A percentile compares a stretch with the other conserved stretches of the same genome.
phyloP scores from a whole-genome alignment of 2,329 filamentous ascomycete species.

The Monosporascus sp. region DNA sequence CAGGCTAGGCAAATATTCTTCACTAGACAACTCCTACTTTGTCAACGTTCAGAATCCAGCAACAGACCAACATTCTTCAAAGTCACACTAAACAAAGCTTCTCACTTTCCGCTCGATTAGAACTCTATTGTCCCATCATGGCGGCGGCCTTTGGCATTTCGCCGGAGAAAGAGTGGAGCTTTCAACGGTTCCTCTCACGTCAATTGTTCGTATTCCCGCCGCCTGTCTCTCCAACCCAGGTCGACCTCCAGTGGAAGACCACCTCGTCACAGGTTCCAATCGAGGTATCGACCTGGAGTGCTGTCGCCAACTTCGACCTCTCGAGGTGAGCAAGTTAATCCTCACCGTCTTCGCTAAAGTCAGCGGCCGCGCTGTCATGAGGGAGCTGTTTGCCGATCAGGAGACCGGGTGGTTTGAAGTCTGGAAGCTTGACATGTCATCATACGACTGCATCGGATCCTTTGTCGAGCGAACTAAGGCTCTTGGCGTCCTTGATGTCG shows the following conservation, averaged over 20 bases:
- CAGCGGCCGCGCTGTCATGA: background rate
- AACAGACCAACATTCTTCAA: too few species aligned
- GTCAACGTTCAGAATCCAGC: too few species aligned
- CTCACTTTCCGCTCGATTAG: too few species aligned
- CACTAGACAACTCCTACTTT: too few species aligned
- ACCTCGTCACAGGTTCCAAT: slow-evolving; percentile 12
- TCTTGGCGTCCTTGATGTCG: slow-evolving; percentile 31
- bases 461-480: slow-evolving; percentile 28
- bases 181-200: too few species aligned
- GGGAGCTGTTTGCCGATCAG: background rate
- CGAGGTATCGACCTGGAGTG: slow-evolving; percentile 7
- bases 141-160: too few species aligned
- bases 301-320: slow-evolving; percentile 3
- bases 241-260: slow-evolving; percentile 5
- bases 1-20: too few species aligned
- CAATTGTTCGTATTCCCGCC: too few species aligned
- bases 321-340: slow-evolving; percentile 6
- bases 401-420: slow-evolving; percentile 19
- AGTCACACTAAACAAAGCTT: too few species aligned
- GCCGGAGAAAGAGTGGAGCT: too few species aligned
- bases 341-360: slow-evolving; percentile 7
- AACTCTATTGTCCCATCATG: too few species aligned
- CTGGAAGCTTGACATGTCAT: slow-evolving; percentile 34
- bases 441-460: slow-evolving; percentile 30
- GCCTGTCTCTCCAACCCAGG: background rate